Conservation (phyloP, 2,329 filamentous ascomycete species). For the Tolypocladium tundrense region DNA sequence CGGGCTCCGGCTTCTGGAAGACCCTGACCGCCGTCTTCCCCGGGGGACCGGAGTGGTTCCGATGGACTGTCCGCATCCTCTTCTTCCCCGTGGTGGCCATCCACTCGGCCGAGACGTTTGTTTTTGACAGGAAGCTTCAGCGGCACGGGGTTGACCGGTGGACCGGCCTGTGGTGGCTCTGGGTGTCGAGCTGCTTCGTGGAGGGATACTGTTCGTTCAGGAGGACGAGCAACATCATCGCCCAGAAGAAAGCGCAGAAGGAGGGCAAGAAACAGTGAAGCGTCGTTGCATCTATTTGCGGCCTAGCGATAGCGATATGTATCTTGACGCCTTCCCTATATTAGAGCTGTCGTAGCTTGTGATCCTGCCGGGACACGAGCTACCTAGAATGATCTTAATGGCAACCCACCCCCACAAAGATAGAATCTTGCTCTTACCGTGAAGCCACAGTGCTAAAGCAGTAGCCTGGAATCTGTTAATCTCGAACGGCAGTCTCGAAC, state of each 20-base stretch:
- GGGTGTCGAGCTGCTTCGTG: slow-evolving; percentile 41
- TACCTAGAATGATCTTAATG: neutral
- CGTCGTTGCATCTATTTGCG: neutral
- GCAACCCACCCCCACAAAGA: neutral
- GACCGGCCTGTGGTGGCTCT: slow-evolving; percentile 41
- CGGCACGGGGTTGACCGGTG: slow-evolving; percentile 37
- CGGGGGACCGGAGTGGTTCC: slow-evolving; percentile 46
- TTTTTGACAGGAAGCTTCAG: slow-evolving; percentile 37
- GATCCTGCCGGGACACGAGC: neutral
- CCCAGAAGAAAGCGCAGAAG: slow-evolving; percentile 29
- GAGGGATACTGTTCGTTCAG: slow-evolving; percentile 42
- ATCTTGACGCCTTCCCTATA: neutral
- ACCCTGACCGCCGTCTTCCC: slow-evolving; percentile 42
- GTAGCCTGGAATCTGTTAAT: neutral
- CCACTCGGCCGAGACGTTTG: slow-evolving; percentile 54
- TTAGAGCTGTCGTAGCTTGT: neutral
- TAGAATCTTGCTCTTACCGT: neutral
- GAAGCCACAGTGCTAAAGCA: neutral
- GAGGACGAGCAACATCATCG: slow-evolving; percentile 40
- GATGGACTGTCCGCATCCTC: slow-evolving; percentile 48
- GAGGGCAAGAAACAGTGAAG: slow-evolving; percentile 30
- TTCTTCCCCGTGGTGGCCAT: slow-evolving; percentile 49
- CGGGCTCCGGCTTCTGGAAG: slow-evolving; percentile 39
- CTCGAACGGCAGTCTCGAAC: neutral
- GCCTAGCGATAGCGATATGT: neutral